A percentile compares a stretch with the other conserved stretches of the same genome.
These are phyloP conservation scores for Fibroporia radiculosa DNA, from an alignment of 768 basidiomycete species.

Conservation along the genomic window DNA sequence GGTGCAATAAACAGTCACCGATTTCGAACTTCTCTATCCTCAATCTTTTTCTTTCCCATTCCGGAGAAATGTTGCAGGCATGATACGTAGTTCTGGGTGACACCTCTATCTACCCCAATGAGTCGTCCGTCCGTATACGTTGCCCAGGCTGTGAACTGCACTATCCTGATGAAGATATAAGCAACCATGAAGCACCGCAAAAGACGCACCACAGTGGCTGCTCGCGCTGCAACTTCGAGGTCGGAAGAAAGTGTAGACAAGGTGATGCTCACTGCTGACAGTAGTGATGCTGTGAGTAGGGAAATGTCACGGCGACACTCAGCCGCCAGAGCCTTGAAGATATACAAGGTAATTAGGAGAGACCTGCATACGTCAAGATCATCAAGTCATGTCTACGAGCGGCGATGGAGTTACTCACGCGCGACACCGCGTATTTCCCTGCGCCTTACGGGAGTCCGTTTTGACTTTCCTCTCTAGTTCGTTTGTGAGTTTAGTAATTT, in stretches of 20 bases:
- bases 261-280: constrained; percentile 54
- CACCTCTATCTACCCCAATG: constrained; percentile 65
- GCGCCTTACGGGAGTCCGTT: constrained; percentile 58
- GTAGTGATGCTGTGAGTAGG: constrained; percentile 61
- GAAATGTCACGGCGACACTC: constrained; percentile 84
- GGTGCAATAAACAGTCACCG: constrained; percentile 37
- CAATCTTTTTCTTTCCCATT: constrained; percentile 44
- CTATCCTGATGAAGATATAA: background rate
- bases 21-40: constrained; percentile 67
- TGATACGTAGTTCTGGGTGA: constrained; percentile 65
- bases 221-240: constrained; percentile 67
- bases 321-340: constrained; percentile 72
- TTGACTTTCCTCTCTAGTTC: constrained; percentile 73
- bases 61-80: constrained; percentile 58
- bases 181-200: background rate
- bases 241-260: constrained; percentile 51
- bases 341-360: constrained; percentile 76
- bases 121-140: constrained; percentile 85
- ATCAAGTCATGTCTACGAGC: constrained; percentile 2
- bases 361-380: constrained; percentile 33
- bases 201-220: constrained; percentile 68
- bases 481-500: constrained; percentile 65
- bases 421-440: constrained; percentile 70
- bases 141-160: constrained; percentile 86
- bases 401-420: constrained; percentile 46